Evolutionary conservation across 257 asterid species (phyloP), one percentile per base, ranked within the genome.

Genomic region (Thymus mandschuricus): DNA sequence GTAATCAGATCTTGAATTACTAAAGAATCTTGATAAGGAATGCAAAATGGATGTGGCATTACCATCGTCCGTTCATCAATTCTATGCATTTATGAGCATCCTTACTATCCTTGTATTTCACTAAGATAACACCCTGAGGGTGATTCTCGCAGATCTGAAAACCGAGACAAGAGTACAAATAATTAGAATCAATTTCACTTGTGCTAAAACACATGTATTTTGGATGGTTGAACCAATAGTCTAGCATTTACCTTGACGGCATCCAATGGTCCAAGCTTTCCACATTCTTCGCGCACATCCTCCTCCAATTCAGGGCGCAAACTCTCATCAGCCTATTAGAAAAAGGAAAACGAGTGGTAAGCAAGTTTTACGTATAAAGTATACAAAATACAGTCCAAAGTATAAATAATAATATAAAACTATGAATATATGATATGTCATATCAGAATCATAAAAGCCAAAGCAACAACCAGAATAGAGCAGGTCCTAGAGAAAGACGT

Each of bases 41-140:
- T 15, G 11, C 55, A 68, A 59, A 44, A 57, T 56, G 73, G 43
- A 74, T 52, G 66, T 55, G 70, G 68, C 28, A 49, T 81, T 85
- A 93, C 98, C 98, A 93, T 73, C 98, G 90, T 6, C 97, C 96
- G 40, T 87, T 85, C 97, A 93, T 93, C 85, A 82, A 62, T 83
- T 89, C 98, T 72, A 91, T 89, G 90, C 98, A 93, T 81, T 82
- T 89, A 33, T 73, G 85, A 56, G 96, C 98, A 80, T 91, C 96
- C 74, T 80, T 86, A 34, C 84, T 72, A 72, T 93, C 98, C 76
- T 87, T 91, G 33, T 73, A 93, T 86, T 75, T 93, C 77, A 91
- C 92, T 84, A 93, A 79, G 76, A 93, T 66, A 77, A 89, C 98
- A 57, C 98, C 98, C 69, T 86, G 96, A 1, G 97, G 98, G 67